Base-by-base conservation (phyloP, 345 rosid species). In the Theobroma cacao region DNA sequence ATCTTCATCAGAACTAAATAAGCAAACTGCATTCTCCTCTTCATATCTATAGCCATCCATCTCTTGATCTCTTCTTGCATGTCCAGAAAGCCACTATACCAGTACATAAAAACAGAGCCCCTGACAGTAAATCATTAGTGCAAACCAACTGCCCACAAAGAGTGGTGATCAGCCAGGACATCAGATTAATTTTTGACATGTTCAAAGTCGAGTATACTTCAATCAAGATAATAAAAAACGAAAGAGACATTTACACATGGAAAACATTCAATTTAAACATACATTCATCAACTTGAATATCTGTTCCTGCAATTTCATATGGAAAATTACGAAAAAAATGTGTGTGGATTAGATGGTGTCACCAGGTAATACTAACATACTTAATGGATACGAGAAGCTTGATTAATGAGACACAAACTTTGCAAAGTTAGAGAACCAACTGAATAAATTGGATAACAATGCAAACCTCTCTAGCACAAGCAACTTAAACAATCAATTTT, bases 41-140 rank as follows among this genome's bases (percentile, higher is more conserved):
- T 85, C 80, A 28, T 66, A 53, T 79, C 82, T 81, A 86, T 78
- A 78, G 59, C 38, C 43, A 76, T 83, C 90, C 79, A 73, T 52
- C 48, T 79, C 90, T 52, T 78, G 86, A 81, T 85, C 89, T 69
- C 80, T 84, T 84, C 91, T 89, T 70, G 31, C 60, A 75, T 77
- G 85, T 83, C 90, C 86, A 82, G 90, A 88, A 77, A 86, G 91
- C 90, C 98, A 93, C 99, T 95, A 89, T 78, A 86, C 87, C 87
- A 89, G 85, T 69, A 91, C 89, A 87, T 81, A 81, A 86, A 90
- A 86, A 88, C 89, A 90, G 89, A 89, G 85, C 77, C 85, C 91
- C 89, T 88, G 91, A 82, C 86, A 89, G 90, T 89, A 90, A 87
- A 87, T 87, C 88, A 88, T 84, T 78, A 90, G 88, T 83, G 90